Evolutionary conservation across 2,329 filamentous ascomycete genomes (phyloP).

Genomic region (Paracoccidioides brasiliensis): DNA sequence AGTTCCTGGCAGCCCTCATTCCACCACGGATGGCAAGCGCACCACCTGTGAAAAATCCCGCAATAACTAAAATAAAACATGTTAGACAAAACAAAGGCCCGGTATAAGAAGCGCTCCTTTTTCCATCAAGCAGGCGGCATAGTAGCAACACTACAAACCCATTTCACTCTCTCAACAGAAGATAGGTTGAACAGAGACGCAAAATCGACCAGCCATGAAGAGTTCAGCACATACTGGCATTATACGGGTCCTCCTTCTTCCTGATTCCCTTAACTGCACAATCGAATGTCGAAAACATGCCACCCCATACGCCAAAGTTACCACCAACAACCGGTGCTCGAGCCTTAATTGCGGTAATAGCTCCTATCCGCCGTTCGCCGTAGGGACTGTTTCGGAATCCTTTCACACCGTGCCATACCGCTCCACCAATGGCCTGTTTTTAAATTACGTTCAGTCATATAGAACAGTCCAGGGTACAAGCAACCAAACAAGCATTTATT

Average conservation of each 20-base stretch:
- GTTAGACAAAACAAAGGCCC: not conserved
- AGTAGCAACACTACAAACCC: not conserved
- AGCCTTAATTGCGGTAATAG: slow-evolving; percentile 94
- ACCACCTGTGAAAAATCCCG: slow-evolving; percentile 92
- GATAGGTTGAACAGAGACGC: not conserved
- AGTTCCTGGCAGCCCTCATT: slow-evolving; percentile 81
- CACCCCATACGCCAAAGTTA: slow-evolving; percentile 97
- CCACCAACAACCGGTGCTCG: slow-evolving; percentile 90
- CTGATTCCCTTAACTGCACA: slow-evolving; percentile 88
- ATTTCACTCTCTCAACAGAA: not conserved
- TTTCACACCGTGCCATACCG: slow-evolving; percentile 95
- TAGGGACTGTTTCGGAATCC: slow-evolving; percentile 81
- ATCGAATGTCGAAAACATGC: slow-evolving; percentile 89
- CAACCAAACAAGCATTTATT: not conserved
- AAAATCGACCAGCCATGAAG: not conserved
- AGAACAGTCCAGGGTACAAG: slow-evolving; percentile 3
- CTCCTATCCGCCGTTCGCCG: slow-evolving; percentile 89
- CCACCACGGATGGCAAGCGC: slow-evolving; percentile 85
- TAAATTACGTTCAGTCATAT: slow-evolving; percentile 17
- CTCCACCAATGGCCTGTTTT: slow-evolving; percentile 56
- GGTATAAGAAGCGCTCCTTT: not conserved
- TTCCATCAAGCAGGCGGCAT: not conserved
- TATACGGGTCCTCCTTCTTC: slow-evolving; percentile 97
- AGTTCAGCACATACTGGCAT: slow-evolving; percentile 51
- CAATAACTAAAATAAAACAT: slow-evolving; percentile 48